These are phyloP conservation scores for Melaleuca quinquenervia DNA, from an alignment of 345 rosid genomes.

Conservation along the genomic window DNA sequence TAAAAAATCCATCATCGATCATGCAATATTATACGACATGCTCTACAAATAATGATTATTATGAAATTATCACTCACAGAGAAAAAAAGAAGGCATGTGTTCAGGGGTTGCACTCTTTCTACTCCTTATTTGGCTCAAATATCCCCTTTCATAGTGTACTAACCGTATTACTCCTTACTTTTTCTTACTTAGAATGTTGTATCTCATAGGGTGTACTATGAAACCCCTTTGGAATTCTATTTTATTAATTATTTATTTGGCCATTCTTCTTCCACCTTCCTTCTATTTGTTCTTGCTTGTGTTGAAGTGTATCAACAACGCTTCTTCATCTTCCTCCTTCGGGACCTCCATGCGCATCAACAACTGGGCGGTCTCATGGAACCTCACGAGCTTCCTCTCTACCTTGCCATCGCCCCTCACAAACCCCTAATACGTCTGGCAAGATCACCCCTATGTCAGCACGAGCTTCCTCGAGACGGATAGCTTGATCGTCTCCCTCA, in stretches of 20 bases:
- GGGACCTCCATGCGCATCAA: neutral
- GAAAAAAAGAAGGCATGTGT: too few species aligned
- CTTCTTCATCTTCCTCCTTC: neutral
- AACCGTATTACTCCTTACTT: too few species aligned
- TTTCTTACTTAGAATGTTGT: too few species aligned
- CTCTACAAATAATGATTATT: neutral
- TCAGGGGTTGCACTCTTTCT: neutral
- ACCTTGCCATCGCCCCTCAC: neutral
- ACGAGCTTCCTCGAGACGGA: too few species aligned
- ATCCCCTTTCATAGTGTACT: too few species aligned
- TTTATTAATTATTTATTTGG: too few species aligned
- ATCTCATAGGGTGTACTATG: too few species aligned
- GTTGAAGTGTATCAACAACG: neutral
- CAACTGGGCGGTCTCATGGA: rapidly evolving
- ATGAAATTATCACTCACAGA: neutral
- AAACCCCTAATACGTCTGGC: neutral
- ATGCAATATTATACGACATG: neutral
- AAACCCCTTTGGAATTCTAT: too few species aligned
- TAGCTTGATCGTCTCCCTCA: too few species aligned
- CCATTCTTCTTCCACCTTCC: neutral
- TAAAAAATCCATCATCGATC: neutral
- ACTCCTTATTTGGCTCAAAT: neutral
- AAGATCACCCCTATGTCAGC: neutral
- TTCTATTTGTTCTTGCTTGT: neutral
- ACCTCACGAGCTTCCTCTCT: neutral